Percentiles rank a stretch among this genome's conserved stretches.
phyloP scores from a whole-genome alignment of 106 monocot genomes.

The Iris macrosiphon region DNA sequence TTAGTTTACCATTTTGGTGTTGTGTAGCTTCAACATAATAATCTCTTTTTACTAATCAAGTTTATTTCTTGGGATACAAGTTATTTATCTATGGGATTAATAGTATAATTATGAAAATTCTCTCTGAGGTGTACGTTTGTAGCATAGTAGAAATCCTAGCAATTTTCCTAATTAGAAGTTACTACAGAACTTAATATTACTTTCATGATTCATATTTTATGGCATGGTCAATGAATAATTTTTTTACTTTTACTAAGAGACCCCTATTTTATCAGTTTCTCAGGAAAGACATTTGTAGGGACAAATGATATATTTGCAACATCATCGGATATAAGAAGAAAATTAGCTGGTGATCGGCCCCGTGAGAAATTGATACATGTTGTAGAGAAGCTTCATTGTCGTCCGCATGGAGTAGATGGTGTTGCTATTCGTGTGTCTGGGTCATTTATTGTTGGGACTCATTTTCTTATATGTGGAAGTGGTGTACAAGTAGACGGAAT shows the following conservation, averaged over 20 bases:
- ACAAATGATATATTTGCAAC: constrained; percentile 54
- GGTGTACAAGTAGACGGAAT: constrained; percentile 85
- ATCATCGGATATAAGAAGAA: constrained; percentile 55
- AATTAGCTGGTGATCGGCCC: constrained; percentile 54
- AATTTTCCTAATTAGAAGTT: no score
- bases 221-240: neutral
- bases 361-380: constrained; percentile 84
- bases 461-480: constrained; percentile 76
- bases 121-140: no score
- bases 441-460: constrained; percentile 72
- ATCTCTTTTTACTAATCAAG: no score
- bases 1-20: no score
- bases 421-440: constrained; percentile 74
- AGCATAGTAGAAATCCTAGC: no score
- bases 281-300: constrained; percentile 48
- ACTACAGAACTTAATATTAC: no score
- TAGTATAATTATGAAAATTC: no score
- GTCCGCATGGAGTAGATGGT: constrained; percentile 39
- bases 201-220: neutral
- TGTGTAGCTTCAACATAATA: no score
- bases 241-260: neutral
- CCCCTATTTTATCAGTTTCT: constrained; percentile 44
- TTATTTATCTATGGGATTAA: no score
- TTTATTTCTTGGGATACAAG: no score
- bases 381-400: constrained; percentile 91